Evolutionary conservation across 2,329 filamentous ascomycete genomes (phyloP).

Genomic region (Microdochium trichocladiopsis): DNA sequence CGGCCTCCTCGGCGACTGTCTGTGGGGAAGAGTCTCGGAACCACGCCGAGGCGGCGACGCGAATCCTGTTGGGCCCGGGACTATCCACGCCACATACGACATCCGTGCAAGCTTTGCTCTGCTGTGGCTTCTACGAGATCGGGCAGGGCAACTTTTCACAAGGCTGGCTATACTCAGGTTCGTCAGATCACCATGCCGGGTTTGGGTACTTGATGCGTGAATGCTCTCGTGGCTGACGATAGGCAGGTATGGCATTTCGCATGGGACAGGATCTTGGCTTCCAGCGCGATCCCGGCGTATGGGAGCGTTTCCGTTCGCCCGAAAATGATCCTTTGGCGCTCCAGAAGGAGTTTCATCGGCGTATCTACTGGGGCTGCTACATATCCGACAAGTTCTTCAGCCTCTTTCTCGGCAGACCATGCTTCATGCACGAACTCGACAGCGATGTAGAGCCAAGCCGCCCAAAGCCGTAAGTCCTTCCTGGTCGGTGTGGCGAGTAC

Average conservation of each 20-base stretch:
- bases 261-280: conserved; percentile 10
- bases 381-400: conserved; percentile 4
- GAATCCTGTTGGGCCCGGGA: conserved; percentile 2
- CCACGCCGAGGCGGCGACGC: conserved; percentile 2
- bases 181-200: too few species aligned
- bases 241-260: conserved; percentile 10
- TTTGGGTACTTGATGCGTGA: neutral
- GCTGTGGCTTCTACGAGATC: conserved; percentile 7
- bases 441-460: neutral
- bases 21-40: conserved; percentile 1
- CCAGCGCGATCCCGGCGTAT: conserved; percentile 4
- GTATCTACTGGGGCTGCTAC: conserved; percentile 3
- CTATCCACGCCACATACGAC: conserved; percentile 2
- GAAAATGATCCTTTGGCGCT: neutral
- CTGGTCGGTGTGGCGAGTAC: neutral
- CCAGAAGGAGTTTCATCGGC: conserved; percentile 1
- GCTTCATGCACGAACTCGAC: conserved; percentile 1
- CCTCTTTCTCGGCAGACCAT: conserved; percentile 1
- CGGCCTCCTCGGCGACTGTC: too few species aligned
- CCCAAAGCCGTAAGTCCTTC: neutral
- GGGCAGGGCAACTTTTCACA: conserved; percentile 7
- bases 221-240: too few species aligned
- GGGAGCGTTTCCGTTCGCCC: neutral
- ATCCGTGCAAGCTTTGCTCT: conserved; percentile 6
- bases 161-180: conserved; percentile 9